phyloP scores from a whole-genome alignment of 2,329 filamentous ascomycete genomes.

The Cryphonectria carpinicola region DNA sequence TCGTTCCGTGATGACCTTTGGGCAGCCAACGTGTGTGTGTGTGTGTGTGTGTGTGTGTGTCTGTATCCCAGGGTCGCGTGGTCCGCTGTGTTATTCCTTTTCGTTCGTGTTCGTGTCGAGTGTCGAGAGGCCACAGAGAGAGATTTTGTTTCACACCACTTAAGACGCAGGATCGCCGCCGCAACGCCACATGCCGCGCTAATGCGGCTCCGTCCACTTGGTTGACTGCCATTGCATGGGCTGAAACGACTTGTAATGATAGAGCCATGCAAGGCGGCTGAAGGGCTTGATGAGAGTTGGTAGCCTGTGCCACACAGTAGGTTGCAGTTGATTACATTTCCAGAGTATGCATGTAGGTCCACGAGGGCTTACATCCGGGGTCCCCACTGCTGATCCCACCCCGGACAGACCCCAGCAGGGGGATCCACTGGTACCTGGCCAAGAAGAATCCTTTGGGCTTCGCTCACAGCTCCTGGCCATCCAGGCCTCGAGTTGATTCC shows the following conservation, averaged over 20 bases:
- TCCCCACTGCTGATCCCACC: background rate
- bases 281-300: background rate
- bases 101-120: background rate
- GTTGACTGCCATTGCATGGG: constrained; percentile 11
- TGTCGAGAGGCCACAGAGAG: background rate
- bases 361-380: constrained; percentile 17
- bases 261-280: constrained; percentile 2
- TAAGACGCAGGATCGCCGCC: constrained; percentile 10
- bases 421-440: background rate
- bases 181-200: background rate
- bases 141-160: constrained; percentile 5
- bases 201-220: constrained; percentile 3
- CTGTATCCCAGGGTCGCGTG: background rate
- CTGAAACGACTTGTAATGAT: constrained; percentile 20
- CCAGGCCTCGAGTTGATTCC: background rate
- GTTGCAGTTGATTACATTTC: constrained; percentile 1
- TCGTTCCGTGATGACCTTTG: too few relatives aligned
- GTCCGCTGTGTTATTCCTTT: background rate
- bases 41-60: background rate
- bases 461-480: background rate
- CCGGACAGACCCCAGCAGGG: background rate
- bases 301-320: background rate
- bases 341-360: background rate
- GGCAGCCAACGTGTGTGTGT: too few relatives aligned
- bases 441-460: background rate